Percentiles rank a stretch among this genome's conserved stretches.
phyloP scores from a whole-genome alignment of 768 basidiomycete genomes.

The Lanmaoa pseudosensibilis region DNA sequence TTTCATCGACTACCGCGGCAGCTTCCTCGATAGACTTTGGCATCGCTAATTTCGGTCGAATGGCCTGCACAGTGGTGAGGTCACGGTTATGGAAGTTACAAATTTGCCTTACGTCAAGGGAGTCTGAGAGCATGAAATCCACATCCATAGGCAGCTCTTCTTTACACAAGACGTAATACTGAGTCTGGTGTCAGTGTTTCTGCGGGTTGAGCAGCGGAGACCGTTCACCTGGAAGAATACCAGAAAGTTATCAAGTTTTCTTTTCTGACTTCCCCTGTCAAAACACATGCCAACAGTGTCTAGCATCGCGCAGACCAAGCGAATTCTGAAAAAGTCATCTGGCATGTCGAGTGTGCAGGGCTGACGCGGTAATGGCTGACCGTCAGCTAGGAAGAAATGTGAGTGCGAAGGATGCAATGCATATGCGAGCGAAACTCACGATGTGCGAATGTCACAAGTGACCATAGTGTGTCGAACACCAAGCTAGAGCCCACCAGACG shows the following conservation, averaged over 20 bases:
- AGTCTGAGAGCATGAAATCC: slow-evolving; percentile 95
- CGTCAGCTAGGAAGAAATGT: slow-evolving; percentile 62
- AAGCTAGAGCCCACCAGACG: slow-evolving; percentile 85
- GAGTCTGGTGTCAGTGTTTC: slow-evolving; percentile 4
- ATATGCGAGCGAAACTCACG: slow-evolving; percentile 52
- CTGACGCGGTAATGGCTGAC: slow-evolving; percentile 79
- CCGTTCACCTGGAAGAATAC: slow-evolving; percentile 83
- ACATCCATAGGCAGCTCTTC: slow-evolving; percentile 92
- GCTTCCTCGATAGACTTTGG: slow-evolving; percentile 83
- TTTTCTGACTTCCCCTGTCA: slow-evolving; percentile 87
- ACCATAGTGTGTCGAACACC: slow-evolving; percentile 94
- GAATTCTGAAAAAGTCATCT: slow-evolving; percentile 93
- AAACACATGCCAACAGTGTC: slow-evolving; percentile 99
- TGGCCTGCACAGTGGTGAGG: slow-evolving; percentile 48
- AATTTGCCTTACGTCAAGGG: slow-evolving; percentile 67
- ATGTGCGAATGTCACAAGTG: slow-evolving; percentile 92
- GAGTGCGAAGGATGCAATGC: slow-evolving; percentile 2
- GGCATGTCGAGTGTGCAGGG: slow-evolving; percentile 80
- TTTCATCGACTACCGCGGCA: slow-evolving; percentile 84
- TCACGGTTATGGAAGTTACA: background rate
- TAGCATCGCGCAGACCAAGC: slow-evolving; percentile 87
- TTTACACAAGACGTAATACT: slow-evolving; percentile 92
- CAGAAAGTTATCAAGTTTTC: slow-evolving; percentile 91
- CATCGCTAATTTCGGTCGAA: slow-evolving; percentile 77
- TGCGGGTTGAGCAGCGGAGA: background rate